Evolutionary conservation across 2,329 filamentous ascomycete species (phyloP).

Genomic region (Cladosporium sp.): DNA sequence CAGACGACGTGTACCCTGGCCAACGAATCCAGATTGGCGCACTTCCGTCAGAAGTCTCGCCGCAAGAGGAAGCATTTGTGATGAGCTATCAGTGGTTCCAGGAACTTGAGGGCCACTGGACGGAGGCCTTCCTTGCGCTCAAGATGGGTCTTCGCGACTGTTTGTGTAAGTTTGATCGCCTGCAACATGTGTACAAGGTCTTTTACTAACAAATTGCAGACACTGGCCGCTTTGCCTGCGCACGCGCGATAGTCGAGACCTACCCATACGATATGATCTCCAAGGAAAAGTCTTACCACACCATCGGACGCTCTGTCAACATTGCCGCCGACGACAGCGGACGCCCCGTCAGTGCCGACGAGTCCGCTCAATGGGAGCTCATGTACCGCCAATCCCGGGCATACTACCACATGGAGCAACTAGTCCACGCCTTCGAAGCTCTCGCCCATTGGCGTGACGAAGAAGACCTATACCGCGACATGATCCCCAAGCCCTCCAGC

Average conservation of each 20-base stretch:
- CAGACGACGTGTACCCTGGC: slow-evolving; percentile 52
- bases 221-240: slow-evolving; percentile 55
- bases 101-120: slow-evolving; percentile 71
- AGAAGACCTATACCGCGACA: slow-evolving; percentile 40
- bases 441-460: slow-evolving; percentile 45
- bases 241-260: slow-evolving; percentile 53
- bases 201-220: slow-evolving; percentile 28
- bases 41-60: slow-evolving; percentile 57
- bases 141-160: slow-evolving; percentile 79
- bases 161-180: slow-evolving; percentile 63
- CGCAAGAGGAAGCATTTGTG: slow-evolving; percentile 71
- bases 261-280: slow-evolving; percentile 52
- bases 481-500: slow-evolving; percentile 23
- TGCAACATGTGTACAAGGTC: background rate
- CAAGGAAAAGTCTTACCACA: slow-evolving; percentile 41
- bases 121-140: slow-evolving; percentile 67
- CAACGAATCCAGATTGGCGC: slow-evolving; percentile 70
- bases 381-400: slow-evolving; percentile 33
- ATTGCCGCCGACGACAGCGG: slow-evolving; percentile 33
- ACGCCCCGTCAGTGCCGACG: slow-evolving; percentile 15
- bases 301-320: slow-evolving; percentile 44
- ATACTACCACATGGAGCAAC: slow-evolving; percentile 46
- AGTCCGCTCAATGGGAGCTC: slow-evolving; percentile 25
- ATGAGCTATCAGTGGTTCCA: slow-evolving; percentile 83
- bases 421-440: slow-evolving; percentile 45